phyloP scores from a whole-genome alignment of 257 asterid species.

The Capsicum baccatum region DNA sequence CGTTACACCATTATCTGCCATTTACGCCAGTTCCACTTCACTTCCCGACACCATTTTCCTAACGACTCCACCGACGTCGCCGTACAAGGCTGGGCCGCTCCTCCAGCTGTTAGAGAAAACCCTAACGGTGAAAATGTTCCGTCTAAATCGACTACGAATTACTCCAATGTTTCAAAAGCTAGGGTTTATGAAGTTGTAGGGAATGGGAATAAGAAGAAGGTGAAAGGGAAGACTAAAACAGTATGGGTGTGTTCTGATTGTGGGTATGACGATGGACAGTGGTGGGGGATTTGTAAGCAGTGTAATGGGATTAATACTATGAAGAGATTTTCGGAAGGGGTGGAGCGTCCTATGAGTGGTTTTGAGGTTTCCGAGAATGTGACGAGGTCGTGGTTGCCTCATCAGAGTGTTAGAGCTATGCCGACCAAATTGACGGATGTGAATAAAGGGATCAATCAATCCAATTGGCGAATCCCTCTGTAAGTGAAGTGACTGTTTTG shows the following conservation, averaged over 20 bases:
- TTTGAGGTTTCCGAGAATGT: conserved; percentile 58
- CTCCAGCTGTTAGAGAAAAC: conserved; percentile 34
- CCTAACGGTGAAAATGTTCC: conserved; percentile 10
- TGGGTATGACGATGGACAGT: conserved; percentile 84
- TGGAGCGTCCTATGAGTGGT: conserved; percentile 44
- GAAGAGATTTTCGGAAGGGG: conserved; percentile 57
- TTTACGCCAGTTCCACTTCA: conserved; percentile 45
- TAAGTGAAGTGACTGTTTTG: conserved; percentile 44
- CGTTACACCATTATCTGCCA: conserved; percentile 31
- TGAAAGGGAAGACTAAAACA: conserved; percentile 66
- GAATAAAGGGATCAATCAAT: conserved; percentile 50
- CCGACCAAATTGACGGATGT: conserved; percentile 78
- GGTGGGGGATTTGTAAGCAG: conserved; percentile 94
- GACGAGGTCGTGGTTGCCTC: conserved; percentile 68
- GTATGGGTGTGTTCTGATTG: conserved; percentile 77
- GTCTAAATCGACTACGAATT: conserved; percentile 26
- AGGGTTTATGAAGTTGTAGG: conserved; percentile 58
- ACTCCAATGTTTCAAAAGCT: conserved; percentile 30
- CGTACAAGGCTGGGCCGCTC: conserved; percentile 46
- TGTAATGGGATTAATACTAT: conserved; percentile 69
- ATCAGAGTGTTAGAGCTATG: conserved; percentile 36
- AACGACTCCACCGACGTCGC: conserved; percentile 36
- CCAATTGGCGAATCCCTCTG: conserved; percentile 81
- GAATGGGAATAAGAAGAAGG: conserved; percentile 48
- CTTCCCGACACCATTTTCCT: conserved; percentile 41